Percentiles rank a stretch among this genome's conserved stretches.
Conservation (phyloP, 1,284 basidiomycete genomes). For the Trichosporon sp. region DNA sequence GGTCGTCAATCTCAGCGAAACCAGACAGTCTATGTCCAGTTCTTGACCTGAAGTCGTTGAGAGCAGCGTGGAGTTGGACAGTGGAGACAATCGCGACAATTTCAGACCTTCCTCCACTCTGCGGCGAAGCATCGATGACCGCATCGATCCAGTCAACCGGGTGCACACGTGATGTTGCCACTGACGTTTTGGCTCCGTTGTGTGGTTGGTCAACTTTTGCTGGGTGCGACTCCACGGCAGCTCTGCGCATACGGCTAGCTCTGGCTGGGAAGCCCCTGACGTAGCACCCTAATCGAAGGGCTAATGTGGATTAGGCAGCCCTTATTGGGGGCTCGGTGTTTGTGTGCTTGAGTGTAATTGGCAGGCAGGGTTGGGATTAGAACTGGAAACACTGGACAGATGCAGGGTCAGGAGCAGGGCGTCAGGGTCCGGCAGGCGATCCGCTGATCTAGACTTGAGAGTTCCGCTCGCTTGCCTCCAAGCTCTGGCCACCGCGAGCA, state of each 20-base stretch:
- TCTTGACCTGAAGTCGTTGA: not conserved
- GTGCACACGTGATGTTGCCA: not conserved
- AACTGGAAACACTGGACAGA: not conserved
- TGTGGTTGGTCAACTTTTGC: not conserved
- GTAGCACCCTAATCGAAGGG: not conserved
- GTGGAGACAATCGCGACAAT: not conserved
- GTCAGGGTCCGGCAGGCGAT: conserved; percentile 13
- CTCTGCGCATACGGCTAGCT: not conserved
- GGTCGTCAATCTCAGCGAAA: not conserved
- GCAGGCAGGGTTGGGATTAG: not conserved
- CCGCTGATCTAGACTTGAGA: conserved; percentile 17
- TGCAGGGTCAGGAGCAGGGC: not conserved
- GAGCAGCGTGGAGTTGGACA: not conserved
- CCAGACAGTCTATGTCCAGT: conserved; percentile 15
- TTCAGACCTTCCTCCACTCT: conserved; percentile 6
- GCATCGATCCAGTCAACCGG: conserved; percentile 11
- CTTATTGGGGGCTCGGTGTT: too few species aligned
- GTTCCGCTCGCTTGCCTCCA: not conserved
- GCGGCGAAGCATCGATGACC: not conserved
- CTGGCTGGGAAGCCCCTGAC: not conserved
- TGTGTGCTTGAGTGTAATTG: not conserved
- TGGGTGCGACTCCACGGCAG: not conserved
- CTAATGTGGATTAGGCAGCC: not conserved
- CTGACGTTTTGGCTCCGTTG: not conserved
- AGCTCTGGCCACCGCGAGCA: not conserved